Evolutionary conservation across 257 asterid species (phyloP).

Genomic region (Euphrasia confusa): DNA sequence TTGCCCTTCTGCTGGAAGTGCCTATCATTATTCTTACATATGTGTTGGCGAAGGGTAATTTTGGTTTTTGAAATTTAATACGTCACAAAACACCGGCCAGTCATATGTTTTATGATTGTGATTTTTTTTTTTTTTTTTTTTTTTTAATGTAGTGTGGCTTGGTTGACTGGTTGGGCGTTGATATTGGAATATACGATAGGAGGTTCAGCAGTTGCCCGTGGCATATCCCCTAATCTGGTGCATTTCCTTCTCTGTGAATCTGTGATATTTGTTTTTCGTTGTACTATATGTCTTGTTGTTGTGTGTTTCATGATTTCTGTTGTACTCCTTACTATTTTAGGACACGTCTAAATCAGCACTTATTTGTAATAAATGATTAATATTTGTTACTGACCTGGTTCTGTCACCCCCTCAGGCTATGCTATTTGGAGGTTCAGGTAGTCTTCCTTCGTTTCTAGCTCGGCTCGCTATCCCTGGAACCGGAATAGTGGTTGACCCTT

Average conservation of each 20-base stretch:
- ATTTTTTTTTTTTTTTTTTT: background rate
- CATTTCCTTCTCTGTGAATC: conserved; percentile 24
- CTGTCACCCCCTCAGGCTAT: conserved; percentile 45
- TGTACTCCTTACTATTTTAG: background rate
- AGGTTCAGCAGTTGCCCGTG: conserved; percentile 99
- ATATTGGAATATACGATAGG: conserved; percentile 96
- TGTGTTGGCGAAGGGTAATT: conserved; percentile 92
- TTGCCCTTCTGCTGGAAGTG: conserved; percentile 98
- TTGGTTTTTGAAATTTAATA: background rate
- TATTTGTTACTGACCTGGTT: conserved; percentile 16
- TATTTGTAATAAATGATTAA: too few species aligned
- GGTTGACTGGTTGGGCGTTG: conserved; percentile 95
- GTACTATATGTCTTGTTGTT: conserved; percentile 5
- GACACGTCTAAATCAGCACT: too few species aligned
- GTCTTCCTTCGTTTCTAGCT: conserved; percentile 74
- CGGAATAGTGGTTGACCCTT: conserved; percentile 75
- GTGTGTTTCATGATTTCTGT: too few species aligned
- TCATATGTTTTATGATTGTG: background rate
- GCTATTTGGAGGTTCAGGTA: conserved; percentile 85
- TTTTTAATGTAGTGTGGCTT: conserved; percentile 66
- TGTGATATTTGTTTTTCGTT: conserved; percentile 11
- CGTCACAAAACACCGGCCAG: background rate
- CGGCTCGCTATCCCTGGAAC: conserved; percentile 87
- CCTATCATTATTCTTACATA: conserved; percentile 92
- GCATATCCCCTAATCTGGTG: conserved; percentile 97